These are phyloP conservation scores for Solanum chilense DNA, from an alignment of 257 asterid species.

Conservation along the genomic window DNA sequence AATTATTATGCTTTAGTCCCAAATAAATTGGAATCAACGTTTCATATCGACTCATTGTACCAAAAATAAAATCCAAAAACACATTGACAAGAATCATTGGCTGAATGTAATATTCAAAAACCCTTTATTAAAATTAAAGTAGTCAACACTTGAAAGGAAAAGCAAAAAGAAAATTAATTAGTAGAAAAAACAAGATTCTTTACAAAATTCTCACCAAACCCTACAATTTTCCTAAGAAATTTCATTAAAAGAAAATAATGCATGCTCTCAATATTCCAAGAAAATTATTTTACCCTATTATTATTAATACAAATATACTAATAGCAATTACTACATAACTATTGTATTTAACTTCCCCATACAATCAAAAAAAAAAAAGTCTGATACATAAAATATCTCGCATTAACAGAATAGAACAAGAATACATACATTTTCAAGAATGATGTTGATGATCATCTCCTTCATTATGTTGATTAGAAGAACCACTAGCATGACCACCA, in stretches of 20 bases:
- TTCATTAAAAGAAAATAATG: neutral
- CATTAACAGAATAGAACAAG: neutral
- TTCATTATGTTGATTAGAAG: constrained; percentile 2
- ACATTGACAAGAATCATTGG: neutral
- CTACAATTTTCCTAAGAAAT: neutral
- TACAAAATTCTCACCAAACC: constrained; percentile 10
- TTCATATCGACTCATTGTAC: neutral
- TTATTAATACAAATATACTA: neutral
- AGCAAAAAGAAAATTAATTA: neutral
- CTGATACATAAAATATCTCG: neutral
- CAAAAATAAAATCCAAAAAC: neutral
- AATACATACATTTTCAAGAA: constrained; percentile 7
- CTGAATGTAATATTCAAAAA: neutral
- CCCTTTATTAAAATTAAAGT: neutral
- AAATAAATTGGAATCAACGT: neutral
- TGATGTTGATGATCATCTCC: constrained; percentile 5
- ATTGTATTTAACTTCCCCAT: neutral
- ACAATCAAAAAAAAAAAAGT: neutral
- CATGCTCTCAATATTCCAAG: neutral
- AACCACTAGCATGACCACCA: constrained; percentile 16
- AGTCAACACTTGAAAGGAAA: neutral
- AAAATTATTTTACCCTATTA: neutral
- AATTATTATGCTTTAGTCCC: neutral
- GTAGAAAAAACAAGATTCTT: neutral
- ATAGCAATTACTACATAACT: neutral